Percentiles rank a stretch among this genome's conserved stretches.
Conservation (phyloP, 1,284 basidiomycete species). For the Cutaneotrichosporon sp. region DNA sequence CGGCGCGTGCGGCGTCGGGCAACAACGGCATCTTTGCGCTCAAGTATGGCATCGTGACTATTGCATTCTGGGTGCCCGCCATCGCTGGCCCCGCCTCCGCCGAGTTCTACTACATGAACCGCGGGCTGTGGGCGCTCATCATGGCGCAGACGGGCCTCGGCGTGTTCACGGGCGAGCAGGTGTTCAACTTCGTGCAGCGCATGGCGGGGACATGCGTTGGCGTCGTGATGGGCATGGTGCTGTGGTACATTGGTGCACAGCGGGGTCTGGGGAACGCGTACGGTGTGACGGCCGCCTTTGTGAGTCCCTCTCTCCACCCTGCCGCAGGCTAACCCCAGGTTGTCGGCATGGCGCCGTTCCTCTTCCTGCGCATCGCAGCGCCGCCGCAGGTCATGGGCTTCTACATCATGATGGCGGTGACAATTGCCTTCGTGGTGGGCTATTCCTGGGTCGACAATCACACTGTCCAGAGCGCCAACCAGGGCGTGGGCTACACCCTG, state of each 20-base stretch:
- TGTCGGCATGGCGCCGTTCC: slow-evolving; percentile 59
- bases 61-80: slow-evolving; percentile 63
- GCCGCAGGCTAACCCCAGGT: slow-evolving; percentile 34
- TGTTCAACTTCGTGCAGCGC: slow-evolving; percentile 59
- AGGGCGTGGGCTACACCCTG: slow-evolving; percentile 61
- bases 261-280: slow-evolving; percentile 62
- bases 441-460: slow-evolving; percentile 67
- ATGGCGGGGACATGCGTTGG: slow-evolving; percentile 58
- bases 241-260: slow-evolving; percentile 60
- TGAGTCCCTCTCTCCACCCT: slow-evolving; percentile 41
- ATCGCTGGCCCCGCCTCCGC: slow-evolving; percentile 54
- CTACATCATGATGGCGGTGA: slow-evolving; percentile 51
- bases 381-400: slow-evolving; percentile 55
- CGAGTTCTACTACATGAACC: slow-evolving; percentile 52
- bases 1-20: slow-evolving; percentile 34
- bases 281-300: slow-evolving; percentile 61
- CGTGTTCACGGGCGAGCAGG: slow-evolving; percentile 65
- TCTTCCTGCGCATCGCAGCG: slow-evolving; percentile 61
- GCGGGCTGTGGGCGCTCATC: slow-evolving; percentile 64
- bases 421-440: slow-evolving; percentile 56
- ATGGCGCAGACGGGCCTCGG: slow-evolving; percentile 67
- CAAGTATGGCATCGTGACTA: slow-evolving; percentile 61
- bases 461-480: slow-evolving; percentile 55
- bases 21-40: slow-evolving; percentile 58
- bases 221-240: slow-evolving; percentile 59